Percentiles rank a stretch among this genome's conserved stretches.
phyloP scores from a whole-genome alignment of 495 filamentous ascomycete species.

The Parmelia sp. region DNA sequence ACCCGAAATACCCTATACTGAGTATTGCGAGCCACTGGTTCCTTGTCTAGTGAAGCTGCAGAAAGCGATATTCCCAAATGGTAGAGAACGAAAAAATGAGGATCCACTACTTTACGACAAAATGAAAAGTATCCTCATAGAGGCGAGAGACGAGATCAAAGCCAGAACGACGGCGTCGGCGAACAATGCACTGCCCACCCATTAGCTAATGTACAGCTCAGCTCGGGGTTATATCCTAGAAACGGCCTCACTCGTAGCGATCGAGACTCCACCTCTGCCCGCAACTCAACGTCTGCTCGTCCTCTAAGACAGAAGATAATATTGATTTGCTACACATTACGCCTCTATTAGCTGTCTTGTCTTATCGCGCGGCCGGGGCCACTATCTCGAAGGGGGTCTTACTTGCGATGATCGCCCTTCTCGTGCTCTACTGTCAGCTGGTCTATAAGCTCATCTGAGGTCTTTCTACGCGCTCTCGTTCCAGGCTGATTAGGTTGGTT shows the following conservation, averaged over 20 bases:
- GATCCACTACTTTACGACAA: slow-evolving; percentile 12
- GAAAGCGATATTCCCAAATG: slow-evolving; percentile 10
- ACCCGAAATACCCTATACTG: too few species aligned
- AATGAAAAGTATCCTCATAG: slow-evolving; percentile 13
- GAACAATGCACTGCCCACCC: background rate
- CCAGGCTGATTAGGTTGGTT: background rate
- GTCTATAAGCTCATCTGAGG: background rate
- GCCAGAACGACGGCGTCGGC: background rate
- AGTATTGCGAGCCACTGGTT: slow-evolving; percentile 15
- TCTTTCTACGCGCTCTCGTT: background rate
- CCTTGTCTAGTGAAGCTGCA: slow-evolving; percentile 21
- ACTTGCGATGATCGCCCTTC: background rate
- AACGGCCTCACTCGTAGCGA: background rate
- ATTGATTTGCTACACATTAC: background rate
- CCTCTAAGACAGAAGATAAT: too few species aligned
- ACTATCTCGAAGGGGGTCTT: background rate
- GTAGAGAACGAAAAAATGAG: background rate
- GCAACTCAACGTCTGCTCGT: background rate
- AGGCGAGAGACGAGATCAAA: slow-evolving; percentile 14
- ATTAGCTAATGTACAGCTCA: background rate
- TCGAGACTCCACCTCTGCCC: background rate
- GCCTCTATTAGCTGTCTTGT: background rate
- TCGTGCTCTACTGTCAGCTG: background rate
- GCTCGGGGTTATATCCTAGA: background rate
- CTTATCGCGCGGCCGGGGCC: background rate